Conservation (phyloP, 2,329 filamentous ascomycete species). For the Thermothelomyces thermophilus region DNA sequence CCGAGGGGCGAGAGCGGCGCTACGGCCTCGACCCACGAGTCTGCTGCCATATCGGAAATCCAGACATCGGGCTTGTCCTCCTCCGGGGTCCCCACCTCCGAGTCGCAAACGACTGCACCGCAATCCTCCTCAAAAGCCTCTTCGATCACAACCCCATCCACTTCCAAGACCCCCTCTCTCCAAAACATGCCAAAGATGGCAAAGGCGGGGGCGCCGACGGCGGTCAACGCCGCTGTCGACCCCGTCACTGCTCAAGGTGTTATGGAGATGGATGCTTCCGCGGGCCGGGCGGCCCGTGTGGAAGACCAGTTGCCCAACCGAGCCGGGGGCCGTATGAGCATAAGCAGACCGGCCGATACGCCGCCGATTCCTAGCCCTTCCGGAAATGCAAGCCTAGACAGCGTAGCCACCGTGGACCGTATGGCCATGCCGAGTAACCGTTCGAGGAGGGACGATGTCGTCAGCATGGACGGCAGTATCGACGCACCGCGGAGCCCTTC, state of each 20-base stretch:
- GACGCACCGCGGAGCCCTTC: conserved; percentile 40
- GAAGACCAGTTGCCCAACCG: conserved; percentile 41
- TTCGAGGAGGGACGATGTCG: conserved; percentile 37
- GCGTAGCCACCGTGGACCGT: conserved; percentile 28
- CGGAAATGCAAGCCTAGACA: conserved; percentile 35
- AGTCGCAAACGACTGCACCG: conserved; percentile 36
- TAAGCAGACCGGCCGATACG: conserved; percentile 37
- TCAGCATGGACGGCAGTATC: conserved; percentile 39
- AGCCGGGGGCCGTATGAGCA: conserved; percentile 35
- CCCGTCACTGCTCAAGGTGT: conserved; percentile 45
- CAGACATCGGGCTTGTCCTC: conserved; percentile 35
- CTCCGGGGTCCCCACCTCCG: conserved; percentile 31
- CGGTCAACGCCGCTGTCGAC: conserved; percentile 41
- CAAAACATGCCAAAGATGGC: conserved; percentile 39
- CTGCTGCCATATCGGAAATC: conserved; percentile 30
- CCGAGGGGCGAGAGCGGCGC: conserved; percentile 26
- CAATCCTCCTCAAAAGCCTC: conserved; percentile 44
- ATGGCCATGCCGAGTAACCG: conserved; percentile 23
- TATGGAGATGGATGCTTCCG: conserved; percentile 41
- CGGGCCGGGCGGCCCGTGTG: conserved; percentile 34
- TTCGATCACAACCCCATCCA: conserved; percentile 41
- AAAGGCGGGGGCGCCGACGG: conserved; percentile 36
- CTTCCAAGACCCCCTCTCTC: conserved; percentile 37
- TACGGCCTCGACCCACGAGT: conserved; percentile 31
- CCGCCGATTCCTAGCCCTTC: conserved; percentile 32